Evolutionary conservation across 2,329 filamentous ascomycete genomes (phyloP).

Genomic region (Coniochaeta sp.): DNA sequence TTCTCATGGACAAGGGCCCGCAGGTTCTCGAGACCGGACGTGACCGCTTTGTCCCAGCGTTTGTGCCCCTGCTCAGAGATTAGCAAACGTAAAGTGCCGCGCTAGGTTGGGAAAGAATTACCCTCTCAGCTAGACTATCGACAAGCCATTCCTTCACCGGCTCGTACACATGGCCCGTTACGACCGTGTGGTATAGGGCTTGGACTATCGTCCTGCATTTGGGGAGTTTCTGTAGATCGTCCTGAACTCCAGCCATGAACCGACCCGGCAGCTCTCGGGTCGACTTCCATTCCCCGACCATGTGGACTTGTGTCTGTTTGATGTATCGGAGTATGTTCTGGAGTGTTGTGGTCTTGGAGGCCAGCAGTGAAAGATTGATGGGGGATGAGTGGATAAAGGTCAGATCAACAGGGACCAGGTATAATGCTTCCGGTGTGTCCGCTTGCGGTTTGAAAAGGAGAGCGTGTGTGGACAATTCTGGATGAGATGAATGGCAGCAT

Average conservation of each 20-base stretch:
- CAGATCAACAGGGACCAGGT: conserved; percentile 74
- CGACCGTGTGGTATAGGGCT: conserved; percentile 75
- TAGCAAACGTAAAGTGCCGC: not conserved
- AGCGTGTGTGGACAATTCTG: conserved; percentile 67
- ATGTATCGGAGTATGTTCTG: conserved; percentile 85
- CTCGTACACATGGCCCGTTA: conserved; percentile 73
- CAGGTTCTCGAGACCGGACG: conserved; percentile 69
- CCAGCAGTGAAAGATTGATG: conserved; percentile 74
- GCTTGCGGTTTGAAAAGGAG: conserved; percentile 47
- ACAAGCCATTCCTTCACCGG: conserved; percentile 81
- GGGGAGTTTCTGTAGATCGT: conserved; percentile 60
- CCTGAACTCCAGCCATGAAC: conserved; percentile 73
- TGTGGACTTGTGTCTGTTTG: conserved; percentile 70
- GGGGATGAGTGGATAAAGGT: conserved; percentile 73
- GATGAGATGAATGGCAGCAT: conserved; percentile 62
- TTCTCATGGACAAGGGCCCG: conserved; percentile 78
- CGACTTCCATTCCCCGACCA: conserved; percentile 76
- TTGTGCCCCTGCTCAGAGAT: conserved; percentile 64
- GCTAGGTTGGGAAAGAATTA: conserved; percentile 29
- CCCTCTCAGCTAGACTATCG: conserved; percentile 72
- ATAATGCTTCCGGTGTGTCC: conserved; percentile 35
- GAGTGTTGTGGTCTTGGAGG: conserved; percentile 79
- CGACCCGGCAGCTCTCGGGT: conserved; percentile 69
- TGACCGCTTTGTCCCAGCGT: conserved; percentile 86
- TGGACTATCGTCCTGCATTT: conserved; percentile 60